These are phyloP conservation scores for Aureobasidium musti DNA, from an alignment of 2,329 filamentous ascomycete species.

Conservation along the genomic window DNA sequence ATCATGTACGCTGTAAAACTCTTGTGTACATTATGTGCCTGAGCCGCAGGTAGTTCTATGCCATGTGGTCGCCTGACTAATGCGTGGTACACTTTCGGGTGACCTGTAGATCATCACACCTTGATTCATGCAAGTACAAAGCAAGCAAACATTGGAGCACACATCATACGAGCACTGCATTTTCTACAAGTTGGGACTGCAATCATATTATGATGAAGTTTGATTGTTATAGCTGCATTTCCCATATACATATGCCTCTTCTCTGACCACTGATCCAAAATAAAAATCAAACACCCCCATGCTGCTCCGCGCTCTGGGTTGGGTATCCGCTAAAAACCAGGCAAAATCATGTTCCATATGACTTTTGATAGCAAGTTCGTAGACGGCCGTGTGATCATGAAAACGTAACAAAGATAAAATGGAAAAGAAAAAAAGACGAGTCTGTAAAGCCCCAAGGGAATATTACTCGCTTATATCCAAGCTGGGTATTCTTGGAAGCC, in stretches of 20 bases:
- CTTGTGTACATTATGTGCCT: background rate
- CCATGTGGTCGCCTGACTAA: background rate
- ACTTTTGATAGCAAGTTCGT: constrained; percentile 26
- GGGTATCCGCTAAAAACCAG: constrained; percentile 28
- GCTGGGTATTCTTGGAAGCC: constrained; percentile 26
- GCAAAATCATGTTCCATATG: constrained; percentile 22
- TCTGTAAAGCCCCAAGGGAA: constrained; percentile 3
- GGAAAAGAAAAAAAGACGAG: background rate
- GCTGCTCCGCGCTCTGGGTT: constrained; percentile 19
- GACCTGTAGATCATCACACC: background rate
- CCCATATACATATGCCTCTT: constrained; percentile 1
- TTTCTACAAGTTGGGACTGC: background rate
- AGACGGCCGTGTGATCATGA: constrained; percentile 20
- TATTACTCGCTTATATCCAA: constrained; percentile 29
- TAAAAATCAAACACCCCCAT: constrained; percentile 19
- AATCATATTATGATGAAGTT: background rate
- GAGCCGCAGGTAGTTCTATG: too few relatives aligned
- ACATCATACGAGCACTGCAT: background rate
- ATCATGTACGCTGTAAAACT: background rate
- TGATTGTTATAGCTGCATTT: background rate
- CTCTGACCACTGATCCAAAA: background rate
- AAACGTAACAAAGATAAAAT: background rate
- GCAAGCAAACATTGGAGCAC: background rate
- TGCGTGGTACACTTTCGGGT: background rate
- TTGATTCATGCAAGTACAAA: too few relatives aligned